Base-by-base conservation (phyloP, 768 basidiomycete species). In the Macrocybe gigantea region DNA sequence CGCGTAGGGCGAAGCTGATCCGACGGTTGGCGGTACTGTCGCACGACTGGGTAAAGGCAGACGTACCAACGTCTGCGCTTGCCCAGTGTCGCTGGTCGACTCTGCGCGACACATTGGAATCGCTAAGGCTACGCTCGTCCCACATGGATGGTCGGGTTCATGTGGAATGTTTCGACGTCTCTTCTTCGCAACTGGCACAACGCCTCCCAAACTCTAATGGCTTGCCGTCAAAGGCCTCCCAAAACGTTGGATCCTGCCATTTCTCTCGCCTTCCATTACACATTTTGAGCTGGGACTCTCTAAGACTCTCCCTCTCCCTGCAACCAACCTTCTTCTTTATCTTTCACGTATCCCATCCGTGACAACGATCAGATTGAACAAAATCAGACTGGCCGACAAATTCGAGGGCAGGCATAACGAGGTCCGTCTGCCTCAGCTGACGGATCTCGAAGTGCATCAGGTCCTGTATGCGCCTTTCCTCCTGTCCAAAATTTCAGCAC, bases 11-110 rank as follows among this genome's bases (percentile, higher is more conserved):
- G 35, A 47, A 41, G 15, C 10, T 36, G 39, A 50, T 11, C 44
- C 12, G 14, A 13, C 13, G 3, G 33, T 47, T 7, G 12, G 51
- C 9, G 34, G 44, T 14, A 38, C 56, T 63, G 3, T 54, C 61
- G 1, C 34, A 45, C 11, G 65, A 65, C 38, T 67, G 67, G 64
- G 57, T 64, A 5, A 49, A 38, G 33, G 59, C 54, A n/a, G 56
- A 59, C 0, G 45, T 64, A 11, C 49, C 61, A 8, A 56, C 50
- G 5, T 38, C 45, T 6, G 22, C 61, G 15, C 46, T 69, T 36
- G 33, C 48, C 9, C 36, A 33, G 22, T 49, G 56, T 1, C 49
- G 50, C 11, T 61, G 63, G 58, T 42, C 51, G 14, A 54, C 55
- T 15, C 32, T 64, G 30, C 14, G 46, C 2, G 41, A 49, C 8